A percentile compares a stretch with the other conserved stretches of the same genome.
Evolutionary conservation across 2,329 filamentous ascomycete genomes (phyloP).

Genomic region (Aspergillus ruber): DNA sequence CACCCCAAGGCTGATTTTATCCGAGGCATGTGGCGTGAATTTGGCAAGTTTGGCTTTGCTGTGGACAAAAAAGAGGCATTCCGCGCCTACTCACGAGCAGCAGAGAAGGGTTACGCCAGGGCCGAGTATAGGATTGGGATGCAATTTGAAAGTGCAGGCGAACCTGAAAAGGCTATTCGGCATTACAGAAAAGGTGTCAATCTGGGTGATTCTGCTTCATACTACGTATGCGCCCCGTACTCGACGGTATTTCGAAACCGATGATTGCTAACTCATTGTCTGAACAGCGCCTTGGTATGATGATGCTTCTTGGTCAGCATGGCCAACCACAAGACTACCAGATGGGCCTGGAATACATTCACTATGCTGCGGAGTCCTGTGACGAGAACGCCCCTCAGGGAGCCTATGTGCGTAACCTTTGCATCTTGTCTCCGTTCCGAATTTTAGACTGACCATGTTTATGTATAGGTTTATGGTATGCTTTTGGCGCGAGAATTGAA

Average conservation of each 20-base stretch:
- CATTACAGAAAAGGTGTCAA: constrained; percentile 81
- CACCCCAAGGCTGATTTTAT: constrained; percentile 95
- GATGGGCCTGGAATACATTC: constrained; percentile 74
- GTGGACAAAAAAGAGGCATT: constrained; percentile 95
- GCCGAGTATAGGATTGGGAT: constrained; percentile 97
- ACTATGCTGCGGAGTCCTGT: constrained; percentile 72
- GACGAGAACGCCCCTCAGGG: constrained; percentile 97
- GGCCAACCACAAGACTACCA: constrained; percentile 77
- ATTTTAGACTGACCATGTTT: neutral
- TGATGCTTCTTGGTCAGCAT: constrained; percentile 90
- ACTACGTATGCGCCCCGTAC: constrained; percentile 45
- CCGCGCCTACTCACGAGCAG: constrained; percentile 74
- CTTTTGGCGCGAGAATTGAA: constrained; percentile 82
- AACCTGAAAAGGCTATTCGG: constrained; percentile 80
- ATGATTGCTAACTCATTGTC: constrained; percentile 9
- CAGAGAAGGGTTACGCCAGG: constrained; percentile 75
- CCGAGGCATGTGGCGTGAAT: constrained; percentile 93
- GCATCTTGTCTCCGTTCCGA: neutral
- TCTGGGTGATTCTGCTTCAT: constrained; percentile 78
- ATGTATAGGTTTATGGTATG: constrained; percentile 71
- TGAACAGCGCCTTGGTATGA: constrained; percentile 82
- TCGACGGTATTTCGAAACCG: constrained; percentile 2
- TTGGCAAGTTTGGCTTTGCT: constrained; percentile 87
- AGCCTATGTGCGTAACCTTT: constrained; percentile 57
- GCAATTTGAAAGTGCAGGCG: constrained; percentile 94